Evolutionary conservation across 2,329 filamentous ascomycete species (phyloP).

Genomic region (Pseudocercospora crystallina): DNA sequence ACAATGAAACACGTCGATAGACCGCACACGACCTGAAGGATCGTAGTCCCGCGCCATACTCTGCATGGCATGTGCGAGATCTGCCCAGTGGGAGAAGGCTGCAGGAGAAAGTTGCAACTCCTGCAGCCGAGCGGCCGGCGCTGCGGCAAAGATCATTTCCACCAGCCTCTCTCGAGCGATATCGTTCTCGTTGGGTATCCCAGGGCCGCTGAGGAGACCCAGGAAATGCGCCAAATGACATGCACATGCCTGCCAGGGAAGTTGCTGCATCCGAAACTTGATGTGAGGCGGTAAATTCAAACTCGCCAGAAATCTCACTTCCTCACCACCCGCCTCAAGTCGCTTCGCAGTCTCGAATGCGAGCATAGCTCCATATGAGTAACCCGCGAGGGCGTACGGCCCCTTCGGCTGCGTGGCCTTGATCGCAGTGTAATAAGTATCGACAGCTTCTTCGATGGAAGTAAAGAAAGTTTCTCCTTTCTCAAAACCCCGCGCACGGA

Average conservation of each 20-base stretch:
- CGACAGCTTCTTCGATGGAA: constrained; percentile 42
- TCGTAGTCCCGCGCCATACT: constrained; percentile 37
- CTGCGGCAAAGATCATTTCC: background rate
- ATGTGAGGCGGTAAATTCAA: constrained; percentile 54
- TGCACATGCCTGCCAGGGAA: constrained; percentile 42
- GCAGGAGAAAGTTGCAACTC: background rate
- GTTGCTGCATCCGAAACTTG: constrained; percentile 43
- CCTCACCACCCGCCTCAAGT: constrained; percentile 35
- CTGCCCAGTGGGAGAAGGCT: constrained; percentile 4
- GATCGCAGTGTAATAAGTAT: constrained; percentile 43
- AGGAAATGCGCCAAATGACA: constrained; percentile 45
- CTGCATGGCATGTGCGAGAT: constrained; percentile 10
- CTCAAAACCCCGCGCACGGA: constrained; percentile 48
- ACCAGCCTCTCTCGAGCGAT: background rate
- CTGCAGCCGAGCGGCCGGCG: background rate
- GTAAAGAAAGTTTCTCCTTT: constrained; percentile 39
- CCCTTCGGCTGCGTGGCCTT: constrained; percentile 46
- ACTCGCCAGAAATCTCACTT: constrained; percentile 45
- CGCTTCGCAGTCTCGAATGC: constrained; percentile 53
- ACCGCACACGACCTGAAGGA: constrained; percentile 38
- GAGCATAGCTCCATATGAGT: constrained; percentile 52
- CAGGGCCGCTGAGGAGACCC: constrained; percentile 35
- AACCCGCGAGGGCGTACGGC: constrained; percentile 54
- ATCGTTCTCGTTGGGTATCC: background rate
- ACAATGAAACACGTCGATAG: constrained; percentile 46